phyloP scores from a whole-genome alignment of 2,329 filamentous ascomycete species.

The Chaetomium globosum region DNA sequence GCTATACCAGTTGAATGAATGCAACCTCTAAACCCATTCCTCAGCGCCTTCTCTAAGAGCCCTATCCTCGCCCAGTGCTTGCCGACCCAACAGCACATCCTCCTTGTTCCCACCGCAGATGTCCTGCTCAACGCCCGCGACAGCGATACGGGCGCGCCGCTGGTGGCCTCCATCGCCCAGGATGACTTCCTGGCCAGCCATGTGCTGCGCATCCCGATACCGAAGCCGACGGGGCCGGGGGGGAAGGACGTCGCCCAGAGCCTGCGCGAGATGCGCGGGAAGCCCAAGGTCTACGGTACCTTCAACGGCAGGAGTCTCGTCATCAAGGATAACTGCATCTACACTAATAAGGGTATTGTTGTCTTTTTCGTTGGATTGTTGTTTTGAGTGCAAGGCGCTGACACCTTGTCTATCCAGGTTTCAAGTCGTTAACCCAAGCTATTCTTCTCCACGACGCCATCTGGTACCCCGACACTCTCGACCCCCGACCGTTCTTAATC shows the following conservation, averaged over 20 bases:
- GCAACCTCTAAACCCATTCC: conserved; percentile 98
- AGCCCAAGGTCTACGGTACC: conserved; percentile 92
- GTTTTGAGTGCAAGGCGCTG: conserved; percentile 8
- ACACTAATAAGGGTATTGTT: conserved; percentile 87
- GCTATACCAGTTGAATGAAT: conserved; percentile 58
- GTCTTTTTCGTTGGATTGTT: neutral
- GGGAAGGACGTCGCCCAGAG: conserved; percentile 63
- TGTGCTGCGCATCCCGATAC: conserved; percentile 78
- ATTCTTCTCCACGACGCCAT: conserved; percentile 81
- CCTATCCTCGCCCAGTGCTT: conserved; percentile 87
- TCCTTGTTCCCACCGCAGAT: conserved; percentile 92
- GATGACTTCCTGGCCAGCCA: conserved; percentile 97
- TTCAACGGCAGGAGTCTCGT: conserved; percentile 91
- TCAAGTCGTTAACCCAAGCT: conserved; percentile 87
- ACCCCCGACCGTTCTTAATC: conserved; percentile 90
- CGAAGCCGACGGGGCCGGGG: conserved; percentile 52
- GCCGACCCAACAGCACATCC: conserved; percentile 86
- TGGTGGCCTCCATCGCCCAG: conserved; percentile 79
- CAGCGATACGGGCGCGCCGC: conserved; percentile 75
- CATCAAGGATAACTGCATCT: conserved; percentile 88
- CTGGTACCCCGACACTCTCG: conserved; percentile 86
- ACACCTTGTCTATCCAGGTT: conserved; percentile 59
- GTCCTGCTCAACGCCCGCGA: conserved; percentile 86
- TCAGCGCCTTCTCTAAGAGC: conserved; percentile 98
- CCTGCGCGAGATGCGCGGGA: conserved; percentile 82